These are phyloP conservation scores for Avena sativa DNA, from an alignment of 176 grass and related monocot species.

Conservation along the genomic window DNA sequence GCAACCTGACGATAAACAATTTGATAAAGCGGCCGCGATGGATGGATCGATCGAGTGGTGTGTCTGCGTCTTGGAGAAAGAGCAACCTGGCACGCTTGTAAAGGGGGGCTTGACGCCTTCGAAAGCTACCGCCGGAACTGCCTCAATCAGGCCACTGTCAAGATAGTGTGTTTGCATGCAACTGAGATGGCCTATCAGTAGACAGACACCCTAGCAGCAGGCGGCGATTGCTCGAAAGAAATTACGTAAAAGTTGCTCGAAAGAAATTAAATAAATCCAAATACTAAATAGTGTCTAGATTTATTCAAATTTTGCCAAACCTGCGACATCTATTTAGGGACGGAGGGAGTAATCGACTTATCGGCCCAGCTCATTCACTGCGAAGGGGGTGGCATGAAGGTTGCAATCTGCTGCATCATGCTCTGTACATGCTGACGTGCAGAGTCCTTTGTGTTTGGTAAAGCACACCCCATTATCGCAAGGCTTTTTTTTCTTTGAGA, in stretches of 20 bases:
- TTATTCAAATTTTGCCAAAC: no score
- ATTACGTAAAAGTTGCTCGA: background rate
- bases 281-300: no score
- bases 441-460: no score
- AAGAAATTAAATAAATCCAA: no score
- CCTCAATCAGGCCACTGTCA: background rate
- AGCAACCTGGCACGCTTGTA: slow-evolving; percentile 41
- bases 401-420: background rate
- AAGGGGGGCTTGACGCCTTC: slow-evolving; percentile 45
- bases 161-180: slow-evolving; percentile 31
- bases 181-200: slow-evolving; percentile 26
- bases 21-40: background rate
- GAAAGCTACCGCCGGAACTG: slow-evolving; percentile 24
- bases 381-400: no score
- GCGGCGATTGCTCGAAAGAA: background rate
- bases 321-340: no score
- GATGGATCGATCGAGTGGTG: background rate
- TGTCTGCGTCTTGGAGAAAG: slow-evolving; percentile 3
- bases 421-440: no score
- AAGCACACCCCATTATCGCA: no score
- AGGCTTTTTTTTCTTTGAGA: no score
- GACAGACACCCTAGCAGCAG: background rate
- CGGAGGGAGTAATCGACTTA: background rate
- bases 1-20: background rate
- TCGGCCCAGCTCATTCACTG: background rate